These are phyloP conservation scores for Trichoderma atrobrunneum DNA, from an alignment of 2,329 filamentous ascomycete genomes.

Conservation along the genomic window DNA sequence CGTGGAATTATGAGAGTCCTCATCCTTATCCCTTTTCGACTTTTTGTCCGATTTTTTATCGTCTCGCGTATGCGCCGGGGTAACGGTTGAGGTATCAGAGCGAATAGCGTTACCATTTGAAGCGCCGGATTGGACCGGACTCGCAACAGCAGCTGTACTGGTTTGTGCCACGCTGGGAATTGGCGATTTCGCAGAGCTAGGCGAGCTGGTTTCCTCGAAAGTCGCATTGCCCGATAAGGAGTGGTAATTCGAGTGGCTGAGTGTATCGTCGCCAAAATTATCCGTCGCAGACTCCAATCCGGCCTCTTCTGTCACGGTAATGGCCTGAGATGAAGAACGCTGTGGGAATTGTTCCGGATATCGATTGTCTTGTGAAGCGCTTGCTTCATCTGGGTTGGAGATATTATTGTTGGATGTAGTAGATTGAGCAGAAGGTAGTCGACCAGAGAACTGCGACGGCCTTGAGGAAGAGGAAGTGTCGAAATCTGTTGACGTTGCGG, in stretches of 20 bases:
- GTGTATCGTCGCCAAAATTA: constrained; percentile 28
- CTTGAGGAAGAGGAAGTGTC: constrained; percentile 22
- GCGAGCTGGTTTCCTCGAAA: neutral
- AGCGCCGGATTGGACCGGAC: constrained; percentile 54
- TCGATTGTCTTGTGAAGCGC: constrained; percentile 28
- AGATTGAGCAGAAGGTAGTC: constrained; percentile 33
- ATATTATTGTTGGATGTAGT: constrained; percentile 61
- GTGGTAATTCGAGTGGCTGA: neutral
- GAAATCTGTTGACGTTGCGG: neutral
- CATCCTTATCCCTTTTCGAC: constrained; percentile 69
- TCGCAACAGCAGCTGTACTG: constrained; percentile 28
- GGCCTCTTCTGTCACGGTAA: constrained; percentile 34
- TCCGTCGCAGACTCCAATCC: constrained; percentile 32
- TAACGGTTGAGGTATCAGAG: constrained; percentile 76
- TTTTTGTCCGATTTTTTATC: constrained; percentile 75
- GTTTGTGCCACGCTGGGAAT: constrained; percentile 24
- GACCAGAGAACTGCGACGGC: constrained; percentile 35
- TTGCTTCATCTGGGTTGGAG: constrained; percentile 46
- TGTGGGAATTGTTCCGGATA: constrained; percentile 44
- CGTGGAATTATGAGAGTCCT: constrained; percentile 55
- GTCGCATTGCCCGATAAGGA: neutral
- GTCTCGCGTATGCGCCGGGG: constrained; percentile 61
- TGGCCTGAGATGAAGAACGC: constrained; percentile 51
- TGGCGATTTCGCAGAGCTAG: constrained; percentile 10
- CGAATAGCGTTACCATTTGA: constrained; percentile 64